These are phyloP conservation scores for Cystobasidium onofrii DNA, from an alignment of 768 basidiomycete genomes.

Conservation along the genomic window DNA sequence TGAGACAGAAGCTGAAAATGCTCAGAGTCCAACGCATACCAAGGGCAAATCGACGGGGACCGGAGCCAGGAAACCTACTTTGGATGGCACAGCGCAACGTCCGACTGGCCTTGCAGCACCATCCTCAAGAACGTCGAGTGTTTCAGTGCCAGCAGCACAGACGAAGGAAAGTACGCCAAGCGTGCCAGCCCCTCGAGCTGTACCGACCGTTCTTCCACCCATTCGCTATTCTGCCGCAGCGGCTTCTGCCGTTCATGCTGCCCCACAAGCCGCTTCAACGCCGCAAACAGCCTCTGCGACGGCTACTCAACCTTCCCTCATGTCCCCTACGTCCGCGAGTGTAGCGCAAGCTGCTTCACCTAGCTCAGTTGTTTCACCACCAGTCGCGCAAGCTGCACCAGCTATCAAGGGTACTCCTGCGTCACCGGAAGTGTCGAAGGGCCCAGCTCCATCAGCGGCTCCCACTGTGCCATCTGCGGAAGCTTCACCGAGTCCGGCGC, in stretches of 20 bases:
- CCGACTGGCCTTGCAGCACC: conserved; percentile 16
- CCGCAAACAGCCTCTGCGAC: conserved; percentile 41
- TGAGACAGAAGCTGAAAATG: conserved; percentile 30
- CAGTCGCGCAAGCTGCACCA: neutral
- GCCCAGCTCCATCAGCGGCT: neutral
- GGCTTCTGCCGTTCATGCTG: conserved; percentile 54
- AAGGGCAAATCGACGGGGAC: conserved; percentile 52
- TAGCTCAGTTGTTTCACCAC: neutral
- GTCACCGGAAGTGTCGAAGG: neutral
- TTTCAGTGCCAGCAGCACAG: neutral
- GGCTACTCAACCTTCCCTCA: conserved; percentile 44
- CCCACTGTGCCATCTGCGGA: conserved; percentile 35
- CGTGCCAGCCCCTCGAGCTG: conserved; percentile 45
- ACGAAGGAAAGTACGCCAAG: conserved; percentile 48
- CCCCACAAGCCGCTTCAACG: conserved; percentile 46
- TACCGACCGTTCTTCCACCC: conserved; percentile 54
- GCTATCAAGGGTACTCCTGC: neutral
- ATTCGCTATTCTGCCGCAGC: conserved; percentile 89
- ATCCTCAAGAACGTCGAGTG: conserved; percentile 4
- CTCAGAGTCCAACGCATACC: conserved; percentile 35
- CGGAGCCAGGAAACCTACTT: conserved; percentile 45
- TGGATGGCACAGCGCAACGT: conserved; percentile 29
- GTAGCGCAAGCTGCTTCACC: neutral
- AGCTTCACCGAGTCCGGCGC: conserved; percentile 6
- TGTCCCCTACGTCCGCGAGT: conserved; percentile 29